Evolutionary conservation across 1,284 basidiomycete species (phyloP).

Genomic region (Hortiboletus rubellus): DNA sequence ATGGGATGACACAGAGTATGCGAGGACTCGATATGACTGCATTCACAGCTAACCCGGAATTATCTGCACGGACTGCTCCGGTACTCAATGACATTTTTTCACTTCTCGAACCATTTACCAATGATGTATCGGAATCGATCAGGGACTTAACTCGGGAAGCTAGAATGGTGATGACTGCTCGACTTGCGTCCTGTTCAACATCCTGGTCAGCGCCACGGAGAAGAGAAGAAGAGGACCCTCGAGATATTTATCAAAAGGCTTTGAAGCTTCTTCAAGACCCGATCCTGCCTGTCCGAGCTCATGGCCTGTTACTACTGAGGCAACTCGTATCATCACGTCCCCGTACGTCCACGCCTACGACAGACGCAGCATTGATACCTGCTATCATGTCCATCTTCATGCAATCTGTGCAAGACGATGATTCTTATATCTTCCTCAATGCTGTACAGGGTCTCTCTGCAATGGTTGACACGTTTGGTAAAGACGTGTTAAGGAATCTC

Average conservation of each 20-base stretch:
- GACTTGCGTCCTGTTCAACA: slow-evolving; percentile 50
- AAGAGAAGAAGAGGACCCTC: slow-evolving; percentile 44
- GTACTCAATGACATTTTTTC: slow-evolving; percentile 71
- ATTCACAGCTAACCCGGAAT: slow-evolving; percentile 60
- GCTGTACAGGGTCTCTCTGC: slow-evolving; percentile 87
- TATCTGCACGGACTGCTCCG: slow-evolving; percentile 62
- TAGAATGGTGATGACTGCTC: slow-evolving; percentile 77
- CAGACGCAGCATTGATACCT: slow-evolving; percentile 64
- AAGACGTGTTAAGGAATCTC: slow-evolving; percentile 67
- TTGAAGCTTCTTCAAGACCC: slow-evolving; percentile 89
- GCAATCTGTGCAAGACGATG: slow-evolving; percentile 85
- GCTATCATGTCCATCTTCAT: slow-evolving; percentile 88
- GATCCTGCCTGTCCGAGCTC: slow-evolving; percentile 92
- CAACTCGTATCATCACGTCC: slow-evolving; percentile 60
- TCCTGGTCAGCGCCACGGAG: slow-evolving; percentile 29
- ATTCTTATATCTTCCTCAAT: slow-evolving; percentile 94
- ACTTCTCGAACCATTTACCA: slow-evolving; percentile 59
- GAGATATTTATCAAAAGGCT: slow-evolving; percentile 82
- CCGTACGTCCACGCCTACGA: slow-evolving; percentile 15
- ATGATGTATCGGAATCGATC: slow-evolving; percentile 15
- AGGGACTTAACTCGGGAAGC: slow-evolving; percentile 70
- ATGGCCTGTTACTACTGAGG: slow-evolving; percentile 84
- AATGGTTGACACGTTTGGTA: slow-evolving; percentile 78
- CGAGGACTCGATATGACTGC: slow-evolving; percentile 1
- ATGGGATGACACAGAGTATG: slow-evolving; percentile 2